Evolutionary conservation across 2,329 filamentous ascomycete genomes (phyloP), one percentile per base, ranked within the genome.

Genomic region (Scedosporium minutisporum): DNA sequence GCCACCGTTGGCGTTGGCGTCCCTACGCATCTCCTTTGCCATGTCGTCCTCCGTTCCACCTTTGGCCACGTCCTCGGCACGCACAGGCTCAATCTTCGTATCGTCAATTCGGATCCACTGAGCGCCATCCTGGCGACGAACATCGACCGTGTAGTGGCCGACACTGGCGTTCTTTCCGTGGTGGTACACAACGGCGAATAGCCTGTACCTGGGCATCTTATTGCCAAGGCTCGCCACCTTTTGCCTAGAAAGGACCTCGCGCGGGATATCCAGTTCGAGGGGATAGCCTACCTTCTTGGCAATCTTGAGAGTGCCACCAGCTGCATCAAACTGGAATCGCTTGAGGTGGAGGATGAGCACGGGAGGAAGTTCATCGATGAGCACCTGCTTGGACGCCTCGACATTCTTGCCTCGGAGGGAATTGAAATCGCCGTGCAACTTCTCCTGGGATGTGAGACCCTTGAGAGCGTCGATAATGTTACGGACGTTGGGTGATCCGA

Each of bases 221-320:
- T 74, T 73, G 53, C 87, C 87, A 66, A 90, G 78, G 55, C 82
- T 81, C 67, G 86, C 86, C 61, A 89, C 85, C 72, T 87, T 89
- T 69, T 88, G 84, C 33, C 88, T 86, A 10, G 92, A 88, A 70
- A 99, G 89, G 9, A 91, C 89, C 71, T 97, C 93, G 63, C 88
- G 89, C 0, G 95, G 95, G 65, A 99, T 91, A 72, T 97, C 93
- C 60, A 99, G 81, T 70, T 97, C 93, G 29, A 99, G 79, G 0
- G 95, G 95, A 71, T 99, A 99, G 21, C 92, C 93, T 64, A 99
- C 82, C 78, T 93, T 96, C 79, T 97, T 99, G 91, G 93, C 97
- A 66, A 97, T 96, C 80, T 99, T 99, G 70, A 96, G 89, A 0
- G 92, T 96, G 25, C 92, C 92, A 55, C 88, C 90, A 63, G 88